phyloP scores from a whole-genome alignment of 805 yeast genomes.

The Pichia occidentalis region DNA sequence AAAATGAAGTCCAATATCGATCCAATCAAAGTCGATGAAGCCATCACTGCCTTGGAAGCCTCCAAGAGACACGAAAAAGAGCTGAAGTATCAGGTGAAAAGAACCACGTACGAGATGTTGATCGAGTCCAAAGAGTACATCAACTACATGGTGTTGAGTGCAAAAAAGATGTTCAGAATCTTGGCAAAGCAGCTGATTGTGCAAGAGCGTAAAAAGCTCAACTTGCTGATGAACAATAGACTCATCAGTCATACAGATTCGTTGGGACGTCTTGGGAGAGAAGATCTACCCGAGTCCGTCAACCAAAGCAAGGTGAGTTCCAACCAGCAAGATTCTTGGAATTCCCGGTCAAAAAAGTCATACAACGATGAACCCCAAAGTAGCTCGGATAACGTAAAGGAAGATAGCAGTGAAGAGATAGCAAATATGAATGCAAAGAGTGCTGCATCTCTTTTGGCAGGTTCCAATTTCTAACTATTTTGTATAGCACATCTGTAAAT shows the following conservation, averaged over 20 bases:
- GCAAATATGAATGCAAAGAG: conserved; percentile 63
- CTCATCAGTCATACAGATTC: conserved; percentile 29
- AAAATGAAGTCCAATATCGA: conserved; percentile 69
- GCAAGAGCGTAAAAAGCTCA: conserved; percentile 74
- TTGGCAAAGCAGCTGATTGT: conserved; percentile 70
- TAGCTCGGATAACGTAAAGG: background rate
- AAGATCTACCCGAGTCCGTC: conserved; percentile 38
- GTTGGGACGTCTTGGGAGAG: conserved; percentile 75
- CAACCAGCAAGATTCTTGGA: conserved; percentile 30
- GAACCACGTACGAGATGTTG: conserved; percentile 81
- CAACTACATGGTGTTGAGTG: conserved; percentile 42
- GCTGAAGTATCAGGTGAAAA: conserved; percentile 66
- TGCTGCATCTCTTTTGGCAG: conserved; percentile 78
- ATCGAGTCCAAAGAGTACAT: conserved; percentile 61
- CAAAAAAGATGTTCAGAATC: conserved; percentile 48
- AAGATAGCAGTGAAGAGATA: conserved; percentile 13
- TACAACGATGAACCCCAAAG: background rate
- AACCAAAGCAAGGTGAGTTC: background rate
- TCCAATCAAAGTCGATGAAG: conserved; percentile 87
- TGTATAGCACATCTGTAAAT: background rate
- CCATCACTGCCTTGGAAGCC: conserved; percentile 68
- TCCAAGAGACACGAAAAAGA: conserved; percentile 74
- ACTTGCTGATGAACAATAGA: conserved; percentile 58
- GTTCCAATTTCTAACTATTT: conserved; percentile 51
- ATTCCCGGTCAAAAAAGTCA: conserved; percentile 27